Evolutionary conservation across 768 basidiomycete species (phyloP), one percentile per base, ranked within the genome.

Genomic region (Hericium coralloides): DNA sequence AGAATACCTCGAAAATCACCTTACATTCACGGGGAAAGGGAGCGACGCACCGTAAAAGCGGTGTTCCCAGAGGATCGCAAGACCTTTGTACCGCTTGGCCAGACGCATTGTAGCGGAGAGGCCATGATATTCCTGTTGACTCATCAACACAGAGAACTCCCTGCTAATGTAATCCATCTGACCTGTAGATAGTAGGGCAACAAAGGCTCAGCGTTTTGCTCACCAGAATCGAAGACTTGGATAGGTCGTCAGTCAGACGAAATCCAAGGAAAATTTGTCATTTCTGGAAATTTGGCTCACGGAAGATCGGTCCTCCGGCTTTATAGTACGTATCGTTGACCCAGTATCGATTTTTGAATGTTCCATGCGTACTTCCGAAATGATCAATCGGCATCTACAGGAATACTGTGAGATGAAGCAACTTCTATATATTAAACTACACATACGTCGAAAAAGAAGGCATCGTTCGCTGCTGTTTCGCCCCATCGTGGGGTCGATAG

Each of bases 11-110:
- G 15, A 15, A 45, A 45, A 17, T 17, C 20, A 12, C 20, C 43
- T 9, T 2, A 45, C 43, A 20, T 45, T 45, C 18, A 45, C 43
- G 18, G 43, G 43, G 18, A 45, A 45, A 2, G 43, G 43, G 7
- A 73, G 67, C 1, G 77, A 79, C 37, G 70, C 71, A 12, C 78
- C 78, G 59, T 79, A 79, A 58, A 68, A 79, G 5, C 78, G 69
- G 60, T 79, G 78, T 57, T 79, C 78, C 78, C 77, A 79, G 5
- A 79, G 64, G 37, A 79, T 73, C 0, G 77, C 77, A 9, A 78
- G 47, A 3, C 78, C 78, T 4, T 71, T 70, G 62, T 76, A 77
- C 48, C 75, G 66, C 59, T 76, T 75, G 4, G 77, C 77, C 7
- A 78, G 65, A 7, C 70, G 73, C 76, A 79, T 79, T 1, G 72